Evolutionary conservation across 306 rosid genomes (phyloP).

Genomic region (Dalbergia cochinchinensis): DNA sequence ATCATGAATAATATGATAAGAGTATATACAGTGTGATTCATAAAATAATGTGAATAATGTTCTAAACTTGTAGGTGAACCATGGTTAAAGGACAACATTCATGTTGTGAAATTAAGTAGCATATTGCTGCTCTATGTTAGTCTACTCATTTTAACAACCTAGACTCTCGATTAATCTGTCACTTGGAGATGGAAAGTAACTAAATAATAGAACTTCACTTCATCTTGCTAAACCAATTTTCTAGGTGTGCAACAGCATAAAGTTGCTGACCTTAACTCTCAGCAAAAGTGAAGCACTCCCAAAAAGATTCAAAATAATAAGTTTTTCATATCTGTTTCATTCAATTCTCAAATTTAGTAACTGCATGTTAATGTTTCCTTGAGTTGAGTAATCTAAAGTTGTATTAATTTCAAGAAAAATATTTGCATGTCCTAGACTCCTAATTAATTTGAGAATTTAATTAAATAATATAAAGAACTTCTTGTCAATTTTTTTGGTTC

Average conservation of each 20-base stretch:
- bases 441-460: neutral
- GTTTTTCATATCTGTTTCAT: neutral
- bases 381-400: neutral
- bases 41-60: slow-evolving; percentile 31
- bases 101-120: slow-evolving; percentile 30
- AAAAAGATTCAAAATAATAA: no score
- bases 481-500: neutral
- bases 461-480: neutral
- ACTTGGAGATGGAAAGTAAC: slow-evolving; percentile 13
- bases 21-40: slow-evolving; percentile 34
- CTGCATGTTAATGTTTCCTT: no score
- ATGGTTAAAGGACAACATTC: neutral
- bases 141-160: slow-evolving; percentile 20
- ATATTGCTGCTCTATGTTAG: slow-evolving; percentile 6
- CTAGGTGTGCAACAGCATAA: neutral
- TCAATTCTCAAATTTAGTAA: no score
- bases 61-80: slow-evolving; percentile 7
- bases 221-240: slow-evolving; percentile 6
- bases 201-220: slow-evolving; percentile 1
- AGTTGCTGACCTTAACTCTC: neutral
- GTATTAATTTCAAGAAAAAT: neutral
- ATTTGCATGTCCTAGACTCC: neutral
- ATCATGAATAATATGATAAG: neutral
- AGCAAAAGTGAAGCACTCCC: neutral
- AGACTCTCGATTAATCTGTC: slow-evolving; percentile 4